phyloP scores from a whole-genome alignment of 2,329 filamentous ascomycete genomes.

The Epichloe elymi region DNA sequence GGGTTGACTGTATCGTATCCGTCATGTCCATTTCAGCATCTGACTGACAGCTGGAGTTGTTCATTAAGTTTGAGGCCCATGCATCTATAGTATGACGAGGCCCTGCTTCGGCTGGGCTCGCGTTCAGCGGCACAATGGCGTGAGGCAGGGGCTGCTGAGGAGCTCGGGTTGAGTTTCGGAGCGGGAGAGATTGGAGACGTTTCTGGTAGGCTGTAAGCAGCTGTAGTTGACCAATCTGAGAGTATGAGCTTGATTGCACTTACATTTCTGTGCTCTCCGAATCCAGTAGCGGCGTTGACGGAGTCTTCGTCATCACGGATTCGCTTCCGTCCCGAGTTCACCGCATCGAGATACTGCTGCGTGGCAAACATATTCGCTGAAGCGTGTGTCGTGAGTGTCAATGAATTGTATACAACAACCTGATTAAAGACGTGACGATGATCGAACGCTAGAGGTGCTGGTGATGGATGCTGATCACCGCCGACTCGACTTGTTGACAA shows the following conservation, averaged over 20 bases:
- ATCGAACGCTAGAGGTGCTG: background rate
- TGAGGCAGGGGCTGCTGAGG: conserved; percentile 17
- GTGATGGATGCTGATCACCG: background rate
- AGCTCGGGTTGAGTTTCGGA: conserved; percentile 30
- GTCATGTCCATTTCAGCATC: conserved; percentile 40
- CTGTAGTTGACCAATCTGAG: background rate
- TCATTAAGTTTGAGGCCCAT: conserved; percentile 17
- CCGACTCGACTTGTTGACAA: background rate
- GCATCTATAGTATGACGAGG: conserved; percentile 19
- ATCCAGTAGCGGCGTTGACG: conserved; percentile 25
- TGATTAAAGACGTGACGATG: background rate
- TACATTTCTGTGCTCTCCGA: conserved; percentile 38
- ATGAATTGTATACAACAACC: background rate
- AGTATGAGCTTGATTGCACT: conserved; percentile 9
- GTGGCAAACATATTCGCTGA: conserved; percentile 24
- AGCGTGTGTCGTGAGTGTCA: background rate
- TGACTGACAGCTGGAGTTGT: conserved; percentile 8
- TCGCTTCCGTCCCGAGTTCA: conserved; percentile 30
- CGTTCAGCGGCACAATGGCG: conserved; percentile 27
- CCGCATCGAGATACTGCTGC: conserved; percentile 18
- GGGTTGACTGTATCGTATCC: conserved; percentile 15
- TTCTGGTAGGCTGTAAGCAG: conserved; percentile 28
- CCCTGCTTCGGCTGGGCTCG: conserved; percentile 24
- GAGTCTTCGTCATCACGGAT: conserved; percentile 32
- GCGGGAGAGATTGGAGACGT: conserved; percentile 39